Percentiles rank a stretch among this genome's conserved stretches.
phyloP scores from a whole-genome alignment of 2,329 filamentous ascomycete species.

The Zasmidium cellare region DNA sequence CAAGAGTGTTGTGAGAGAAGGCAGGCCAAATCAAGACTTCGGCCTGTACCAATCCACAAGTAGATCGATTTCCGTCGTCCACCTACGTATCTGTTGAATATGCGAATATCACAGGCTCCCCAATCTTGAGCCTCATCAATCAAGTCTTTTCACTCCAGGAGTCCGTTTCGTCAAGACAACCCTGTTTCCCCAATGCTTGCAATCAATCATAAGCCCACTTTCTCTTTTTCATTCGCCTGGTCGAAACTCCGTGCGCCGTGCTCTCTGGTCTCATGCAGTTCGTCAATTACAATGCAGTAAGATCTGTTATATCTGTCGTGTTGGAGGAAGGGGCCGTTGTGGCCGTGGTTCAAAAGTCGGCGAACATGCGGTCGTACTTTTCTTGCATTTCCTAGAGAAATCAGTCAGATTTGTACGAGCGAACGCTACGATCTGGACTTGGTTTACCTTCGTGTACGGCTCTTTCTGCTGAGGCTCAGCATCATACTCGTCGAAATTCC shows the following conservation, averaged over 20 bases:
- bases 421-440: too few species aligned
- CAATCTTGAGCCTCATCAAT: not conserved
- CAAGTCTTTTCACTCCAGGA: not conserved
- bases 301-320: conserved; percentile 7
- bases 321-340: conserved; percentile 6
- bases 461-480: conserved; percentile 68
- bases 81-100: not conserved
- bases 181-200: not conserved
- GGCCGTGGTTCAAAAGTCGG: conserved; percentile 60
- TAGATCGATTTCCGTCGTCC: not conserved
- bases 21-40: not conserved
- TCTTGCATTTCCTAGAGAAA: conserved; percentile 56
- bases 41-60: not conserved
- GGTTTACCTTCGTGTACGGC: conserved; percentile 58
- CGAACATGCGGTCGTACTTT: conserved; percentile 71
- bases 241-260: conserved; percentile 20
- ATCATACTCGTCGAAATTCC: conserved; percentile 83
- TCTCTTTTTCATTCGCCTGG: not conserved
- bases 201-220: not conserved
- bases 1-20: not conserved
- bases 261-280: conserved; percentile 13
- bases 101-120: not conserved
- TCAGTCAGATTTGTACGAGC: not conserved
- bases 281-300: conserved; percentile 20
- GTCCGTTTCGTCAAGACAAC: not conserved